Percentiles rank a stretch among this genome's conserved stretches.
These are phyloP conservation scores for Metschnikowia hibisci DNA, from an alignment of 805 yeast genomes.

Conservation along the genomic window DNA sequence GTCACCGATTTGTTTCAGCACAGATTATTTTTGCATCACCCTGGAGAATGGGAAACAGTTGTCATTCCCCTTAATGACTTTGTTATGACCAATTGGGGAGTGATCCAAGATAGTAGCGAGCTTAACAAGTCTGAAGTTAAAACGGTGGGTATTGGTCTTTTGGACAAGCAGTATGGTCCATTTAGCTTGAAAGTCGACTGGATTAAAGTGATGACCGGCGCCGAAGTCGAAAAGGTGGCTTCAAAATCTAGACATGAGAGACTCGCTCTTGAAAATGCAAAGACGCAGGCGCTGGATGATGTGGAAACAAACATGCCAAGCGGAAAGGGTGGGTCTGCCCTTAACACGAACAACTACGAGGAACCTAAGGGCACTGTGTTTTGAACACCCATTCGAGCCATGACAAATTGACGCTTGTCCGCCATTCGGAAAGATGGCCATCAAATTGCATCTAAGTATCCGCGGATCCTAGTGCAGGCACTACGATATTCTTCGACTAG, in stretches of 20 bases:
- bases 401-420: no score
- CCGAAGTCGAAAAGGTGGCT: slow-evolving; percentile 42
- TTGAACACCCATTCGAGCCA: slow-evolving; percentile 9
- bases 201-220: slow-evolving; percentile 64
- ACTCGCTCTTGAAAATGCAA: slow-evolving; percentile 14
- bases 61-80: slow-evolving; percentile 73
- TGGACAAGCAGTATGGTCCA: slow-evolving; percentile 77
- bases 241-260: slow-evolving; percentile 30
- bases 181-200: slow-evolving; percentile 66
- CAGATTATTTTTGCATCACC: slow-evolving; percentile 63
- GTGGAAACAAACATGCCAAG: slow-evolving; percentile 20
- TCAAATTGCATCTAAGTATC: no score
- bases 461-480: slow-evolving; percentile 4
- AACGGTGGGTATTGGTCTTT: slow-evolving; percentile 73
- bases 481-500: background rate
- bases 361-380: slow-evolving; percentile 36
- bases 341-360: slow-evolving; percentile 22
- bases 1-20: slow-evolving; percentile 81
- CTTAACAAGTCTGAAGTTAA: slow-evolving; percentile 63
- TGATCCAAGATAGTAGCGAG: slow-evolving; percentile 44
- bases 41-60: slow-evolving; percentile 82
- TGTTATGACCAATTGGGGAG: slow-evolving; percentile 82
- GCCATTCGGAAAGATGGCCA: no score
- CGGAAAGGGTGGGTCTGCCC: slow-evolving; percentile 27
- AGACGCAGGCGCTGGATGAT: slow-evolving; percentile 10